A percentile compares a stretch with the other conserved stretches of the same genome.
Conservation (phyloP, 2,329 filamentous ascomycete species). For the Beauveria pseudobassiana region DNA sequence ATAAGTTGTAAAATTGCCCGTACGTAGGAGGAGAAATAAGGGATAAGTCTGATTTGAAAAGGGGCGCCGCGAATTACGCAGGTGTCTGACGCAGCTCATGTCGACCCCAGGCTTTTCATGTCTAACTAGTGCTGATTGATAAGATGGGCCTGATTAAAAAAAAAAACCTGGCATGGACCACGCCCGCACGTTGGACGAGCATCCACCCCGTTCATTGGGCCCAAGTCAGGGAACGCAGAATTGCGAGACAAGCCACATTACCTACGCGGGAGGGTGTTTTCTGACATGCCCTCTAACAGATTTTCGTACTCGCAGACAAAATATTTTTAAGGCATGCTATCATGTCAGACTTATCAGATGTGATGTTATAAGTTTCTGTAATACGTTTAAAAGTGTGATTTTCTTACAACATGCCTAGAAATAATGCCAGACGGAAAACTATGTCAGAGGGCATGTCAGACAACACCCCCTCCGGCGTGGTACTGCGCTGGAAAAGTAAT, state of each 20-base stretch:
- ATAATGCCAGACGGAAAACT: too few relatives aligned
- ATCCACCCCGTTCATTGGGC: background rate
- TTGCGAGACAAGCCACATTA: slow-evolving; percentile 6
- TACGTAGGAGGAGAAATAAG: background rate
- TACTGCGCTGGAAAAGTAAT: background rate
- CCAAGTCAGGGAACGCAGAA: slow-evolving; percentile 2
- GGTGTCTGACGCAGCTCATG: background rate
- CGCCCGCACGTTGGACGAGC: background rate
- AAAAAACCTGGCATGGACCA: background rate
- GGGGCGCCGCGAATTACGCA: background rate
- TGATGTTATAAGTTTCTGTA: too few relatives aligned
- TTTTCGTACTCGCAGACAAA: too few relatives aligned
- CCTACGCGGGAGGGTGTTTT: background rate
- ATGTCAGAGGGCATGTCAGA: too few relatives aligned
- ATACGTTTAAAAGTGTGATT: too few relatives aligned
- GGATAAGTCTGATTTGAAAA: background rate
- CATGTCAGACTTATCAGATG: too few relatives aligned
- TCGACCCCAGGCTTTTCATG: background rate
- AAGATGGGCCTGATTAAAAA: slow-evolving; percentile 8
- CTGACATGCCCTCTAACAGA: too few relatives aligned
- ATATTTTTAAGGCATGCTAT: too few relatives aligned
- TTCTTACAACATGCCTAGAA: too few relatives aligned
- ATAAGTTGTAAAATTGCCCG: background rate
- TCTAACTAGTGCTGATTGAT: slow-evolving; percentile 2
- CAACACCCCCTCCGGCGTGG: too few relatives aligned